Base-by-base conservation (phyloP, 257 asterid species). In the Knoxia roxburghii region DNA sequence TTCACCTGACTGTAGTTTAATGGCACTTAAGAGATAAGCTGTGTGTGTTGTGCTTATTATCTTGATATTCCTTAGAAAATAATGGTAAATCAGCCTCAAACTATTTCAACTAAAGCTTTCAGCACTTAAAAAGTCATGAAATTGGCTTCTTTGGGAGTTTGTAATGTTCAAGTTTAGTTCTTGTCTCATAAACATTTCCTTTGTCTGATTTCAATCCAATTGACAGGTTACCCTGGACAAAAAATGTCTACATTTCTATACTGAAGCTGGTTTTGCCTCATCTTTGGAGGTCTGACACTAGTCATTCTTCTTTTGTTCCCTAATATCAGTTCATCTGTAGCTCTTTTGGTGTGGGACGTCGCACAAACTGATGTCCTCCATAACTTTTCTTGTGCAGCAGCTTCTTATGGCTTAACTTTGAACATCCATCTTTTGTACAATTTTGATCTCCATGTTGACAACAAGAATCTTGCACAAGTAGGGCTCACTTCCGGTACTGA, bases 211-310 rank as follows among this genome's bases (percentile, higher is more conserved):
- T 60, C n/a, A 29, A 18, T 58, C 24, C 49, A 33, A 30, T 54
- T 51, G 61, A 74, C 74, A 75, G 82, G 66, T 48, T 52, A 54
- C 73, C 32, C 35, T 5, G 35, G 37, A 48, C 27, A 52, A 62
- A 70, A 62, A 46, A 35, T 54, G 53, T 43, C 39, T 62, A 7
- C 15, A n/a, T 17, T 9, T 66, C 41, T 23, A 67, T 7, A 23
- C 37, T 8, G 69, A 12, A 61, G 48, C 61, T 32, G 17, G 39
- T 37, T 29, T 33, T 24, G 60, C 43, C 50, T 13, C 57, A n/a
- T 58, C 24, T 15, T 21, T 39, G 21, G 21, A 40, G 65, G 65
- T 46, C 43, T 18, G 75, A 21, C 51, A 6, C 18, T 20, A 7
- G 23, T 64, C 10, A 20, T 54, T 29, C 45, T 3, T 18, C 37